Percentiles rank a stretch among this genome's conserved stretches.
Evolutionary conservation across 1,284 basidiomycete species (phyloP).

Genomic region (Schizophyllum amplum): DNA sequence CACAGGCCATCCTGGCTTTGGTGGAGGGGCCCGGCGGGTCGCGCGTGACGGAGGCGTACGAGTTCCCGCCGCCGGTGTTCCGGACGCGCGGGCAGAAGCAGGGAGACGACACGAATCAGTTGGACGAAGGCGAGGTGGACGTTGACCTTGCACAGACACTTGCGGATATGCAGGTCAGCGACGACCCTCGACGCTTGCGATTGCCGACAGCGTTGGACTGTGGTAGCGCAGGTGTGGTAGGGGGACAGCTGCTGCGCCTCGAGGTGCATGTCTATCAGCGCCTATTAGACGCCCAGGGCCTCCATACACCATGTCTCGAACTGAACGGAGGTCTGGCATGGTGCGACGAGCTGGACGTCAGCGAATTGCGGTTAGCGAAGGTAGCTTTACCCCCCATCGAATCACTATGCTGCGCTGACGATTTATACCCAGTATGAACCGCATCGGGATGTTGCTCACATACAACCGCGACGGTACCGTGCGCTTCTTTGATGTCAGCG

Average conservation of each 20-base stretch:
- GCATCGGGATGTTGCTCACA: constrained; percentile 61
- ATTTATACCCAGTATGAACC: constrained; percentile 43
- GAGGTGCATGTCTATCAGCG: constrained; percentile 37
- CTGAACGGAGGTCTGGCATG: constrained; percentile 47
- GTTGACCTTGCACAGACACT: constrained; percentile 36
- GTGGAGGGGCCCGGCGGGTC: constrained; percentile 32
- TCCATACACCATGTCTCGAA: constrained; percentile 19
- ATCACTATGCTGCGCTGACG: constrained; percentile 2
- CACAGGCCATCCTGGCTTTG: constrained; percentile 52
- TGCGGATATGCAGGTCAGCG: constrained; percentile 30
- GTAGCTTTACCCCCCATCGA: constrained; percentile 19
- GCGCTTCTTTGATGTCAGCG: constrained; percentile 61
- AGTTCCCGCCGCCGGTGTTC: constrained; percentile 52
- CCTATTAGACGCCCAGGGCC: constrained; percentile 19
- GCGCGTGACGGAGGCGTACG: constrained; percentile 39
- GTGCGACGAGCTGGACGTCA: constrained; percentile 33
- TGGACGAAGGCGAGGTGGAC: constrained; percentile 19
- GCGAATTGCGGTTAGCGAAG: constrained; percentile 43
- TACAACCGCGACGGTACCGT: constrained; percentile 59
- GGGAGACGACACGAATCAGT: constrained; percentile 12
- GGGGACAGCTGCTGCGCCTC: constrained; percentile 34
- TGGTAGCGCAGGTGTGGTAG: constrained; percentile 31
- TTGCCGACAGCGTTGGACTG: constrained; percentile 35
- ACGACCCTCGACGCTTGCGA: constrained; percentile 29
- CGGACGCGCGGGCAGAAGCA: constrained; percentile 6